Evolutionary conservation across 1,139 yeast species (phyloP).

Genomic region (Schwanniomyces etchellsii): DNA sequence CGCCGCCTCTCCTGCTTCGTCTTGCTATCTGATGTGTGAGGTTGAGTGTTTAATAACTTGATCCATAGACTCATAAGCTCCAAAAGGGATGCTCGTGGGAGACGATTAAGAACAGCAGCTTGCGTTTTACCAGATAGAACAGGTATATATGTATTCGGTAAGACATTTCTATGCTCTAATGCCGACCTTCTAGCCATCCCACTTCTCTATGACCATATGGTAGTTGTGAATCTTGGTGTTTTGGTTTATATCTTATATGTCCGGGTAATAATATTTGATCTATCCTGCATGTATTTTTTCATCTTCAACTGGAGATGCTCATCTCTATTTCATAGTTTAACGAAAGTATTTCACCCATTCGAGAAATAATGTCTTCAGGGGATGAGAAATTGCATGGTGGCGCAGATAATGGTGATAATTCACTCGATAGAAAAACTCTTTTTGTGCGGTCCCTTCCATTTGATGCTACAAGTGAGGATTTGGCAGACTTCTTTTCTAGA

Average conservation of each 20-base stretch:
- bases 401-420: constrained; percentile 21
- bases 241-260: background rate
- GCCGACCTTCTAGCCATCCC: constrained; percentile 3
- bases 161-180: constrained; percentile 16
- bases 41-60: constrained; percentile 32
- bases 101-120: constrained; percentile 19
- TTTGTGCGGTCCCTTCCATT: constrained; percentile 82
- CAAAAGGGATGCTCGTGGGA: constrained; percentile 30
- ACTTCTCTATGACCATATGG: background rate
- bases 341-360: too few species aligned
- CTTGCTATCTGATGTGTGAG: constrained; percentile 16
- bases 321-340: too few species aligned
- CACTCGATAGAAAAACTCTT: constrained; percentile 56
- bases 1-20: constrained; percentile 11
- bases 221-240: background rate
- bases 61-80: constrained; percentile 35
- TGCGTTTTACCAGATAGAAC: constrained; percentile 19
- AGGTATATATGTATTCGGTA: constrained; percentile 39
- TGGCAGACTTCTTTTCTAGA: constrained; percentile 80
- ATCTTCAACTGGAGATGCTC: too few species aligned
- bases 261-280: too few species aligned
- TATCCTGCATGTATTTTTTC: too few species aligned
- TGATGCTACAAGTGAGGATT: constrained; percentile 74
- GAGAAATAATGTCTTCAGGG: background rate
- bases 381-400: constrained; percentile 2